Conservation (phyloP, 306 rosid genomes). For the Styphnolobium japonicum region DNA sequence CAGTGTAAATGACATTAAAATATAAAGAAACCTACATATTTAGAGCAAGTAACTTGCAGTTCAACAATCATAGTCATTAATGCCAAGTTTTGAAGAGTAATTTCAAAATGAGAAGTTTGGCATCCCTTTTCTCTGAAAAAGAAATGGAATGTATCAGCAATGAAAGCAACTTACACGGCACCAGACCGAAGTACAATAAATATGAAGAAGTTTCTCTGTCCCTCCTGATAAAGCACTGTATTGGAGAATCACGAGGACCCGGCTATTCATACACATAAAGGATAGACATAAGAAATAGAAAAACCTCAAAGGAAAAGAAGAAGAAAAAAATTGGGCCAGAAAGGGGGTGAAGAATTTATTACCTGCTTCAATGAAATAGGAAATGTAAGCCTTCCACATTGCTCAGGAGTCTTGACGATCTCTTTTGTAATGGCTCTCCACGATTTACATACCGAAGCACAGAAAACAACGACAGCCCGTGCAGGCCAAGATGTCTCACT, state of each 20-base stretch:
- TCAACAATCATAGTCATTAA: neutral
- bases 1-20: neutral
- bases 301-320: neutral
- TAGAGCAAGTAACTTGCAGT: neutral
- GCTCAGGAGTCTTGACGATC: constrained; percentile 69
- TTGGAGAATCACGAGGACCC: constrained; percentile 66
- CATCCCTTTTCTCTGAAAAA: neutral
- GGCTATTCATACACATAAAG: constrained; percentile 49
- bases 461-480: constrained; percentile 52
- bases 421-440: constrained; percentile 65
- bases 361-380: constrained; percentile 90
- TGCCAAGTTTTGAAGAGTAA: neutral
- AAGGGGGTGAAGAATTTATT: neutral
- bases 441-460: constrained; percentile 76
- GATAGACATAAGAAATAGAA: constrained; percentile 1
- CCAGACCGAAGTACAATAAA: constrained; percentile 53
- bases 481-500: constrained; percentile 73
- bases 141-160: neutral
- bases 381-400: constrained; percentile 80
- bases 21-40: neutral
- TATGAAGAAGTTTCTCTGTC: constrained; percentile 61
- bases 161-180: constrained; percentile 54
- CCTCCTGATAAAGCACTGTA: constrained; percentile 81
- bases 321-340: neutral
- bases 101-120: neutral